A percentile compares a stretch with the other conserved stretches of the same genome.
These are phyloP conservation scores for Nemania abortiva DNA, from an alignment of 2,329 filamentous ascomycete genomes.

Conservation along the genomic window DNA sequence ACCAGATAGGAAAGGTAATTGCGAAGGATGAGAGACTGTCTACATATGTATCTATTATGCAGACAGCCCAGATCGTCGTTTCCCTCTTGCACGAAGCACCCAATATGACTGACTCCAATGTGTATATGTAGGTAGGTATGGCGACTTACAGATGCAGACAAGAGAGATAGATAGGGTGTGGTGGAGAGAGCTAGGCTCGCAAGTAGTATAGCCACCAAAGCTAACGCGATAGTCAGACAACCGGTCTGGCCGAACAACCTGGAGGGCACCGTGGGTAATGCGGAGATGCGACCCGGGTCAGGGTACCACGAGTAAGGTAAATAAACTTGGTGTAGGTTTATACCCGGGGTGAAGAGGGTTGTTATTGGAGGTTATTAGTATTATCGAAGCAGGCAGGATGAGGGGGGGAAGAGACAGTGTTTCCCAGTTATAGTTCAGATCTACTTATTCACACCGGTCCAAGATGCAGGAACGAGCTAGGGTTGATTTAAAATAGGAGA, in stretches of 20 bases:
- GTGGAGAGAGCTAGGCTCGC: conserved; percentile 24
- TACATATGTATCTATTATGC: neutral
- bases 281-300: conserved; percentile 11
- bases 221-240: conserved; percentile 27
- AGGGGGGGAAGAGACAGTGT: neutral
- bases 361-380: neutral
- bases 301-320: conserved; percentile 11
- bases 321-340: neutral
- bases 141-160: conserved; percentile 9
- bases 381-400: neutral
- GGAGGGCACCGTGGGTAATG: conserved; percentile 7
- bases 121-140: neutral
- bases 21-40: neutral
- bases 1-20: neutral
- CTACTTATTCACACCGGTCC: neutral
- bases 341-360: neutral
- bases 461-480: neutral
- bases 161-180: conserved; percentile 21
- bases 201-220: conserved; percentile 22
- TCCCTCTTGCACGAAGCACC: conserved; percentile 9
- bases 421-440: neutral
- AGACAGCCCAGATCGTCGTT: conserved; percentile 3
- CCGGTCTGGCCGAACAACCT: conserved; percentile 1
- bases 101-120: conserved; percentile 11
- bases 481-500: neutral